Evolutionary conservation across 371 early-diverging fungal species (phyloP).

Genomic region (Mortierella sp.): DNA sequence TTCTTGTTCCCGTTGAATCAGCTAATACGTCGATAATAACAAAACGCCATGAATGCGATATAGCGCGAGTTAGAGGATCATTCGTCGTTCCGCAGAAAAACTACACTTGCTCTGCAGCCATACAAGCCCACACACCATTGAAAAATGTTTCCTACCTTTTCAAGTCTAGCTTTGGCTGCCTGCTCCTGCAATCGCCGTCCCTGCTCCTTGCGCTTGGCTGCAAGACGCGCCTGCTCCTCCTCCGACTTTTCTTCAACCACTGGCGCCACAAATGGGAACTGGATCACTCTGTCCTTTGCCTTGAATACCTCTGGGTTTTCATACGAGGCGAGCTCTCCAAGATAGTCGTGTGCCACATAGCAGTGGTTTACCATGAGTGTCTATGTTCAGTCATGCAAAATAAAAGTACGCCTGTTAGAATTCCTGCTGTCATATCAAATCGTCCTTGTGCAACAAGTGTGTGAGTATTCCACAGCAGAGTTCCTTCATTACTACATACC

Average conservation of each 20-base stretch:
- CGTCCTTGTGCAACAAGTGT: neutral
- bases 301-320: constrained; percentile 68
- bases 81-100: too few relatives aligned
- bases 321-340: constrained; percentile 68
- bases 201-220: constrained; percentile 82
- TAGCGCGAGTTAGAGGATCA: too few relatives aligned
- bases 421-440: neutral
- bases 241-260: constrained; percentile 81
- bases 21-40: constrained; percentile 26
- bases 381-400: constrained; percentile 28
- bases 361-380: constrained; percentile 75
- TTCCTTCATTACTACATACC: constrained; percentile 47
- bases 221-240: constrained; percentile 80
- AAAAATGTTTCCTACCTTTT: constrained; percentile 69
- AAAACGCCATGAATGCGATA: neutral
- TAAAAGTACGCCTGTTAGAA: too few relatives aligned
- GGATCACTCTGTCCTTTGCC: constrained; percentile 73
- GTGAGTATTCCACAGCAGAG: neutral
- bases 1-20: constrained; percentile 69
- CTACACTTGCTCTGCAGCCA: too few relatives aligned
- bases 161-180: constrained; percentile 82
- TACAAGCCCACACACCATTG: too few relatives aligned
- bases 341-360: constrained; percentile 84
- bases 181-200: constrained; percentile 81
- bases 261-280: constrained; percentile 80